Evolutionary conservation across 108 stramenopile species (phyloP).

Genomic region (Asterionellopsis glacialis): DNA sequence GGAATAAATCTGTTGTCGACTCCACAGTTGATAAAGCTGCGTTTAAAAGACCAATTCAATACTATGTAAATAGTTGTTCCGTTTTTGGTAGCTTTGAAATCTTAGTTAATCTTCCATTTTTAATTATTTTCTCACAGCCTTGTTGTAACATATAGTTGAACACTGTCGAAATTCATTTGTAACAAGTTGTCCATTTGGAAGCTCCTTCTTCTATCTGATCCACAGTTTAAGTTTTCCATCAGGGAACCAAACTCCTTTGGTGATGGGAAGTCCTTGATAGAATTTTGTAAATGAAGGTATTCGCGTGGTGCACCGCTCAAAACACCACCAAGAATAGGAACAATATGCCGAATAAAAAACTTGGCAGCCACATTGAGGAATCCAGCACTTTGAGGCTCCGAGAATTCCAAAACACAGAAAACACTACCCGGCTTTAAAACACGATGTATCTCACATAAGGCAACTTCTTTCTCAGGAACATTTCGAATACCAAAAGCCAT

Average conservation of each 20-base stretch:
- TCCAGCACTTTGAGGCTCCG: slow-evolving; percentile 49
- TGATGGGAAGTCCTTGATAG: slow-evolving; percentile 76
- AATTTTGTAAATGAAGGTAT: slow-evolving; percentile 82
- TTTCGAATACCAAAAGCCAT: slow-evolving; percentile 96
- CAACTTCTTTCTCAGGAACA: slow-evolving; percentile 59
- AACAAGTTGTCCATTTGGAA: slow-evolving; percentile 43
- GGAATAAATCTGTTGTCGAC: too few species aligned
- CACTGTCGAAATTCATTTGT: slow-evolving; percentile 77
- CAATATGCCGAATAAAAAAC: slow-evolving; percentile 66
- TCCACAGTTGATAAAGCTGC: too few species aligned
- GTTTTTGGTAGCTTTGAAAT: too few species aligned
- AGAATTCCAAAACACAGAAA: slow-evolving; percentile 77
- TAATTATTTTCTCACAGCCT: too few species aligned
- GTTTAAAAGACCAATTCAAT: too few species aligned
- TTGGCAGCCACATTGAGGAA: slow-evolving; percentile 54
- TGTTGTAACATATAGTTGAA: slow-evolving; percentile 58
- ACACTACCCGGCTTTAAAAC: slow-evolving; percentile 54
- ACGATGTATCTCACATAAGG: slow-evolving; percentile 74
- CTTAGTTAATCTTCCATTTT: too few species aligned
- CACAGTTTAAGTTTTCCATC: slow-evolving; percentile 52
- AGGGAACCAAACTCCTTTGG: slow-evolving; percentile 54
- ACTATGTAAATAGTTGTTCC: too few species aligned
- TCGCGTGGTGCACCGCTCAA: slow-evolving; percentile 67
- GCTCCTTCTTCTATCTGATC: slow-evolving; percentile 11
- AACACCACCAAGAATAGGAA: slow-evolving; percentile 71